Evolutionary conservation across 768 basidiomycete species (phyloP).

Genomic region (Rhodotorula babjevae): DNA sequence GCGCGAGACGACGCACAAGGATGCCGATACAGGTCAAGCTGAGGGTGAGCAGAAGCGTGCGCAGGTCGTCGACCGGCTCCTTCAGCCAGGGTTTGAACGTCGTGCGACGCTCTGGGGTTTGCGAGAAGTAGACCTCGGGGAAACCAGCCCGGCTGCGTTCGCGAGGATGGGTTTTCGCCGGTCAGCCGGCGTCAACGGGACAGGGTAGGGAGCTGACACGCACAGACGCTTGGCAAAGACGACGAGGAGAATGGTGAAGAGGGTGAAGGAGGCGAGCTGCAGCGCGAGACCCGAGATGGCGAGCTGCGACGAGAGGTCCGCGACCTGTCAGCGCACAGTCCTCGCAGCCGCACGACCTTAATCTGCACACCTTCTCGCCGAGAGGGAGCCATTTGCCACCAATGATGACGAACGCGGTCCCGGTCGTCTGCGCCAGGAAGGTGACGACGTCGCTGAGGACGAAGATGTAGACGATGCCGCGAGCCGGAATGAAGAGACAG

Average conservation of each 20-base stretch:
- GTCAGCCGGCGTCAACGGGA: rapidly evolving
- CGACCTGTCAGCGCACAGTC: too few species aligned
- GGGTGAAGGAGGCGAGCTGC: constrained; percentile 1
- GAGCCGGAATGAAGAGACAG: constrained; percentile 16
- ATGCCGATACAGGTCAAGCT: constrained; percentile 61
- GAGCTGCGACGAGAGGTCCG: neutral
- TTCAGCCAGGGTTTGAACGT: neutral
- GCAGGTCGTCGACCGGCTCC: constrained; percentile 53
- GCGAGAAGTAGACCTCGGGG: neutral
- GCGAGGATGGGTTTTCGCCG: too few species aligned
- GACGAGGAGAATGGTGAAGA: constrained; percentile 5
- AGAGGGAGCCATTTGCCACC: constrained; percentile 8
- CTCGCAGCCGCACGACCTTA: too few species aligned
- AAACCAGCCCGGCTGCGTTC: neutral
- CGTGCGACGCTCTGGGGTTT: too few species aligned
- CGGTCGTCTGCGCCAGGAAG: constrained; percentile 59
- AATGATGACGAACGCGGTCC: constrained; percentile 36
- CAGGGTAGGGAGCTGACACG: too few species aligned
- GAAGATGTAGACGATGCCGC: constrained; percentile 58
- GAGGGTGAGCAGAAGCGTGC: constrained; percentile 55
- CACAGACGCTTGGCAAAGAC: constrained; percentile 15
- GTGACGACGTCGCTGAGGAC: constrained; percentile 62
- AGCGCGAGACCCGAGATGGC: constrained; percentile 6
- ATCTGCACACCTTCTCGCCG: constrained; percentile 25
- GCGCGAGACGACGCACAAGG: constrained; percentile 42